These are phyloP conservation scores for Fulvia fulva DNA, from an alignment of 2,329 filamentous ascomycete genomes.

Conservation along the genomic window DNA sequence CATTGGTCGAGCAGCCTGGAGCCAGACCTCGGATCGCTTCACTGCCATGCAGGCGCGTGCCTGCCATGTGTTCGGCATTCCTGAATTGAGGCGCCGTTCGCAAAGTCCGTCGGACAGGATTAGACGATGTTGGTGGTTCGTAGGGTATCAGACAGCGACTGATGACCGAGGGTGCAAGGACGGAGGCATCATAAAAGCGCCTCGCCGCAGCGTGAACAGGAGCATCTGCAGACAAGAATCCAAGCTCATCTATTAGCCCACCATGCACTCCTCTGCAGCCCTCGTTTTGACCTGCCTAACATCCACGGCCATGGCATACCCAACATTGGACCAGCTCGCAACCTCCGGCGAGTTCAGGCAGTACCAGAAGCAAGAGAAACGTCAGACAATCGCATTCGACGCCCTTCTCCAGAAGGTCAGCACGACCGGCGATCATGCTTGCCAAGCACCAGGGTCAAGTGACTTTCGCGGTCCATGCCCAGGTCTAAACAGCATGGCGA, in stretches of 20 bases:
- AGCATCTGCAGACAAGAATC: background rate
- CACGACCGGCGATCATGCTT: constrained; percentile 27
- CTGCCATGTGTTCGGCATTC: background rate
- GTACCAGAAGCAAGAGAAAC: background rate
- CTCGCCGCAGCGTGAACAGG: background rate
- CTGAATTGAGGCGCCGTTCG: background rate
- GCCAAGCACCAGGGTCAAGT: constrained; percentile 9
- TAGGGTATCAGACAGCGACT: background rate
- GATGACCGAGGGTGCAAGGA: background rate
- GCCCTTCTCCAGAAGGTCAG: constrained; percentile 25
- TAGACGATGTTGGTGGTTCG: background rate
- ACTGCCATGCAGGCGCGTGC: background rate
- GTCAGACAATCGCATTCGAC: constrained; percentile 20
- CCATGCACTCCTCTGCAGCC: background rate
- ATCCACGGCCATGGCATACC: background rate
- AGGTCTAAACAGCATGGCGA: constrained; percentile 26
- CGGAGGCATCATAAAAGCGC: background rate
- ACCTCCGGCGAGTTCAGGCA: background rate
- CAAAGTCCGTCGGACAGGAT: background rate
- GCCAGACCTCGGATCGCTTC: background rate
- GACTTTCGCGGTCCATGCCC: constrained; percentile 27
- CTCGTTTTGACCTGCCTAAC: background rate
- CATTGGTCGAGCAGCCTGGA: background rate
- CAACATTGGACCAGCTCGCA: background rate
- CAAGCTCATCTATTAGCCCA: background rate